phyloP scores from a whole-genome alignment of 345 rosid species.

The Populus euphratica region DNA sequence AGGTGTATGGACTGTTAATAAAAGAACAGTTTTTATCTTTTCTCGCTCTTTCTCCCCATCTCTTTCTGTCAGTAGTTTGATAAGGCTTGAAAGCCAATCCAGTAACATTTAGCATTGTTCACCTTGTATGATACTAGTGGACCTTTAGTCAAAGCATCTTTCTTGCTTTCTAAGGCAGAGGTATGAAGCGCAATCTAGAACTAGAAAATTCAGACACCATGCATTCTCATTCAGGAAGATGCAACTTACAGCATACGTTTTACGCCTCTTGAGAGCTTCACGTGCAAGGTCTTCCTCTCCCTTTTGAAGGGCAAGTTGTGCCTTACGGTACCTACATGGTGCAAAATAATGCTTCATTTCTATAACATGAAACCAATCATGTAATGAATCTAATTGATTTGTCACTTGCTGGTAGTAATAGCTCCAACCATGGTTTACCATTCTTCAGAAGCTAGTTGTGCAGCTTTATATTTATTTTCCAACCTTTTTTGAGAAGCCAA shows the following conservation, averaged over 20 bases:
- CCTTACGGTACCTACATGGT: slow-evolving; percentile 61
- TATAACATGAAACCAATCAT: background rate
- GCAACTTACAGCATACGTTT: slow-evolving; percentile 60
- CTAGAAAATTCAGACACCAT: background rate
- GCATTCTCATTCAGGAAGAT: background rate
- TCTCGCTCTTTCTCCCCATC: background rate
- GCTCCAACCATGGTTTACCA: slow-evolving; percentile 40
- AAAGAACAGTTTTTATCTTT: background rate
- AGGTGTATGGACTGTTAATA: background rate
- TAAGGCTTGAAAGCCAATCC: background rate
- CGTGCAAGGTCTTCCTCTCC: slow-evolving; percentile 90
- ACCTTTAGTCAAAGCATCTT: background rate
- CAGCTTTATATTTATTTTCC: slow-evolving; percentile 69
- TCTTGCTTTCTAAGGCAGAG: background rate
- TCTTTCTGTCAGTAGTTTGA: background rate
- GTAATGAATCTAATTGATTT: background rate
- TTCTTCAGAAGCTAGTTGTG: slow-evolving; percentile 66
- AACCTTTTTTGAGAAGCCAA: slow-evolving; percentile 74
- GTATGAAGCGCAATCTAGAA: background rate
- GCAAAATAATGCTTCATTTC: background rate
- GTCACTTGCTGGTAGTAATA: background rate
- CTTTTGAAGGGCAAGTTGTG: slow-evolving; percentile 71
- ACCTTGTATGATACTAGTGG: background rate
- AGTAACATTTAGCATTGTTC: background rate
- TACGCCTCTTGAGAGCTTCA: slow-evolving; percentile 80